Evolutionary conservation across 768 basidiomycete species (phyloP).

Genomic region (Pisolithus sp.): DNA sequence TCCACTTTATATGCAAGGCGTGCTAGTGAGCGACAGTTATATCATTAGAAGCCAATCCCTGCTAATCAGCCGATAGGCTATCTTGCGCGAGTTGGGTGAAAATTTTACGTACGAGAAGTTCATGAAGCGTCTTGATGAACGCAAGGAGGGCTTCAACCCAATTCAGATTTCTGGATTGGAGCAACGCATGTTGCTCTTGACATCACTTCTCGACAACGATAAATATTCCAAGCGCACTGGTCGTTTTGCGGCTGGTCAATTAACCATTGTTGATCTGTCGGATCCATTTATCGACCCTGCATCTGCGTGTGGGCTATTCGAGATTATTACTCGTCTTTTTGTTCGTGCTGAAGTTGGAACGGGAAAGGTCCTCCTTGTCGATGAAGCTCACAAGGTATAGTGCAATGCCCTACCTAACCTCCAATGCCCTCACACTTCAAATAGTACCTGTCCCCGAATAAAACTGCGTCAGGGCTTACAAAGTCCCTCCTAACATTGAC

Average conservation of each 20-base stretch:
- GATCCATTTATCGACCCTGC: conserved; percentile 67
- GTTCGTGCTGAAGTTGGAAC: conserved; percentile 52
- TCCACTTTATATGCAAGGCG: conserved; percentile 63
- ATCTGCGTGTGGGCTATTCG: conserved; percentile 64
- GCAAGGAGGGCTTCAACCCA: conserved; percentile 49
- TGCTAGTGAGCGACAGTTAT: conserved; percentile 43
- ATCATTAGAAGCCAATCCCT: neutral
- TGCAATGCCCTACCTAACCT: neutral
- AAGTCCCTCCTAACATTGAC: conserved; percentile 52
- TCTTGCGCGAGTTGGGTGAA: conserved; percentile 60
- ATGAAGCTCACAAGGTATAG: conserved; percentile 67
- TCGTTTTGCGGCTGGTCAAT: conserved; percentile 49
- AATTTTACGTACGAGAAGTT: conserved; percentile 48
- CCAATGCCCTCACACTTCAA: conserved; percentile 1
- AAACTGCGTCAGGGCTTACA: conserved; percentile 46
- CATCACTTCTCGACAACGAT: conserved; percentile 44
- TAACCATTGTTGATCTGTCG: conserved; percentile 66
- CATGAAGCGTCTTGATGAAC: conserved; percentile 36
- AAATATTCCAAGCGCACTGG: conserved; percentile 3
- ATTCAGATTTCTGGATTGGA: conserved; percentile 50
- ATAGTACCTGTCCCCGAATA: conserved; percentile 53
- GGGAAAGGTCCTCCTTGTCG: conserved; percentile 65
- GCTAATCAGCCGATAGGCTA: conserved; percentile 35
- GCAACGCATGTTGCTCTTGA: conserved; percentile 57
- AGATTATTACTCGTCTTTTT: conserved; percentile 61